Conservation (phyloP, 352 stramenopile species). For the Globisporangium middletonii region DNA sequence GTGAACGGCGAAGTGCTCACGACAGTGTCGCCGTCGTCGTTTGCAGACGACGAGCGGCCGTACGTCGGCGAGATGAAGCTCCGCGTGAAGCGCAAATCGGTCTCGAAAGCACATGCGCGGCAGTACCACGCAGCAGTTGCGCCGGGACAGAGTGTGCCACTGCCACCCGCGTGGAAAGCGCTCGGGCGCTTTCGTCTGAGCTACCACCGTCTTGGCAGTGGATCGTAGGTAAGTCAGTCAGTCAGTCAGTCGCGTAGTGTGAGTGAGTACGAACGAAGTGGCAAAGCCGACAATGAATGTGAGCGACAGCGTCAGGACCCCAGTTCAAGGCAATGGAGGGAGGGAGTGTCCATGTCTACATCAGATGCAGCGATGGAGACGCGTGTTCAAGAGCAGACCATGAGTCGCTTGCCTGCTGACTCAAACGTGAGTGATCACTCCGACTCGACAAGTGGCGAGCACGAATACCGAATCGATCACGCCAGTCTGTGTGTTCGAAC, state of each 20-base stretch:
- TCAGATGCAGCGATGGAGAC: no score
- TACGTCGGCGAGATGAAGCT: constrained; percentile 48
- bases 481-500: no score
- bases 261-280: neutral
- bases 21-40: constrained; percentile 21
- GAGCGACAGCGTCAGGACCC: no score
- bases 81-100: constrained; percentile 34
- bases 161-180: constrained; percentile 18
- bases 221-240: neutral
- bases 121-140: constrained; percentile 8
- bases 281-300: no score
- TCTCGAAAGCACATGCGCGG: constrained; percentile 20
- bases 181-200: constrained; percentile 28
- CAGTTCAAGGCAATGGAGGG: no score
- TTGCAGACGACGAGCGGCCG: constrained; percentile 29
- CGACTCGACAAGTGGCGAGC: no score
- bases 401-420: no score
- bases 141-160: neutral
- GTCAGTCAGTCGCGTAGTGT: no score
- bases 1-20: constrained; percentile 43
- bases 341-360: no score
- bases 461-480: no score
- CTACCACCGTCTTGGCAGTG: constrained; percentile 16
- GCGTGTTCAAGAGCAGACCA: no score
- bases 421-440: no score